These are phyloP conservation scores for Lasiodiplodia theobromae DNA, from an alignment of 2,329 filamentous ascomycete genomes.

Conservation along the genomic window DNA sequence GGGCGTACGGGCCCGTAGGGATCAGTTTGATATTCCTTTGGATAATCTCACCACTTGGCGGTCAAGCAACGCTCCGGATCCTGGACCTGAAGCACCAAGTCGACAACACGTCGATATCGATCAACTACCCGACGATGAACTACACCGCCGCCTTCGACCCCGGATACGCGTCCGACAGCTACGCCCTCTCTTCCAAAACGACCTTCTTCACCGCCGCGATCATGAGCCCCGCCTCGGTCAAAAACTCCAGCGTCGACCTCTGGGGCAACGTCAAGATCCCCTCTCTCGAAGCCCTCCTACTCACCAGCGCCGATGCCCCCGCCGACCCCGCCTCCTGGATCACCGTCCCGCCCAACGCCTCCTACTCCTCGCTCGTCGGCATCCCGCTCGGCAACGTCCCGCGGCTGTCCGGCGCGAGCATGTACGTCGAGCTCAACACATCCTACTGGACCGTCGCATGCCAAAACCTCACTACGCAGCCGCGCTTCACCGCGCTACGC, in stretches of 20 bases:
- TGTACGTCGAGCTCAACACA: neutral
- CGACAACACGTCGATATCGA: neutral
- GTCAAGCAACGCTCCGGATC: constrained; percentile 31
- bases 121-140: constrained; percentile 8
- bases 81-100: constrained; percentile 18
- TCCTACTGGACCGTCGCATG: neutral
- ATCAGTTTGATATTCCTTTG: constrained; percentile 28
- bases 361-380: neutral
- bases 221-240: constrained; percentile 2
- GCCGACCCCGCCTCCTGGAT: neutral
- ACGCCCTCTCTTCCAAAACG: neutral
- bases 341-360: neutral
- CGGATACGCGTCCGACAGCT: neutral
- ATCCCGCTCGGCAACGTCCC: neutral
- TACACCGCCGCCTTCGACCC: neutral
- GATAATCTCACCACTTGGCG: constrained; percentile 31
- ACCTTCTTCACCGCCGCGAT: constrained; percentile 4
- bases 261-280: constrained; percentile 2
- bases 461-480: neutral
- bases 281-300: neutral
- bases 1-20: constrained; percentile 29
- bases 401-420: neutral
- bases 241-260: neutral
- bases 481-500: neutral
- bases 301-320: neutral